A percentile compares a stretch with the other conserved stretches of the same genome.
These are phyloP conservation scores for Lachnellula occidentalis DNA, from an alignment of 2,329 filamentous ascomycete species.

Conservation along the genomic window DNA sequence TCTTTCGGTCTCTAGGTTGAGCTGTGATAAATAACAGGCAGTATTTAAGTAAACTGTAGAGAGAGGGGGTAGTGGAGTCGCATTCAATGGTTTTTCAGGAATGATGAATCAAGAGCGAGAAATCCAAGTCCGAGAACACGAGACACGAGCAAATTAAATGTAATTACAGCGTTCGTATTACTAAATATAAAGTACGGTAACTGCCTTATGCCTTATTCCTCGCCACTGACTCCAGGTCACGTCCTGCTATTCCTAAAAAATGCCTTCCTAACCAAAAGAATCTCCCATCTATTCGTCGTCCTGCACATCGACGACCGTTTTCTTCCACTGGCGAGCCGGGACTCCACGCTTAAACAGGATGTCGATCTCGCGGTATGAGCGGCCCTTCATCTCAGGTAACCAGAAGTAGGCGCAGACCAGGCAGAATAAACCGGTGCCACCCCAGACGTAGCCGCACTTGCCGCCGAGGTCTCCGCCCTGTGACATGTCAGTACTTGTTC, in stretches of 20 bases:
- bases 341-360: constrained; percentile 38
- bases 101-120: too few relatives aligned
- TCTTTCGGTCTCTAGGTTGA: too few relatives aligned
- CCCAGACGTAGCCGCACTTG: constrained; percentile 57
- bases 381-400: constrained; percentile 55
- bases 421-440: constrained; percentile 51
- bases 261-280: constrained; percentile 2
- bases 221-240: constrained; percentile 2
- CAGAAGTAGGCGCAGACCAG: constrained; percentile 44
- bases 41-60: too few relatives aligned
- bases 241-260: constrained; percentile 5
- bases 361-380: constrained; percentile 45
- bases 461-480: constrained; percentile 42
- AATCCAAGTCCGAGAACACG: constrained; percentile 2
- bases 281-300: constrained; percentile 58
- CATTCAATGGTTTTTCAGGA: too few relatives aligned
- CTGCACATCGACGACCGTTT: constrained; percentile 50
- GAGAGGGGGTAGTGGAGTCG: too few relatives aligned
- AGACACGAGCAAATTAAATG: constrained; percentile 1
- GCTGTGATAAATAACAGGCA: too few relatives aligned
- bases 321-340: constrained; percentile 38
- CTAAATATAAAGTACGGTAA: background rate
- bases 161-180: constrained; percentile 1
- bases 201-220: background rate
- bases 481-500: constrained; percentile 25